Percentiles rank a stretch among this genome's conserved stretches.
These are phyloP conservation scores for Nepenthes mirabilis DNA, from an alignment of 148 eudicot species.

Conservation along the genomic window DNA sequence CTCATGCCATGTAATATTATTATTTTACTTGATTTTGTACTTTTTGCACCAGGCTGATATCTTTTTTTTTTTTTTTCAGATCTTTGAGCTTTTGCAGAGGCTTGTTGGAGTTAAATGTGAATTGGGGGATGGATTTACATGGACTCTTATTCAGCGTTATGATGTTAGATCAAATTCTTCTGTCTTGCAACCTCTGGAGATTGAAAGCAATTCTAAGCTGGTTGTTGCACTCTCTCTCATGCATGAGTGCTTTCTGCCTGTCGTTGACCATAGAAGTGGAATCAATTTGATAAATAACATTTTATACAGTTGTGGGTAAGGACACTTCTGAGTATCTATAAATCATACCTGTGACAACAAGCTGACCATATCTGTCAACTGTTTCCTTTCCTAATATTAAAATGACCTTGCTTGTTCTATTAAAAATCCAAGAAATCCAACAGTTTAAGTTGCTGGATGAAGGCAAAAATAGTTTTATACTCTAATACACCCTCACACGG, in stretches of 20 bases:
- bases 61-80: conserved; percentile 17
- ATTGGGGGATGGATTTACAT: conserved; percentile 70
- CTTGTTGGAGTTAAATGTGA: conserved; percentile 54
- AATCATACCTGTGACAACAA: neutral
- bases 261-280: conserved; percentile 72
- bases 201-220: conserved; percentile 75
- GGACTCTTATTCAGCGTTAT: conserved; percentile 52
- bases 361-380: neutral
- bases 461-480: too few species aligned
- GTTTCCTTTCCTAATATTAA: neutral
- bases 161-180: conserved; percentile 30
- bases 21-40: neutral
- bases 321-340: neutral
- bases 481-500: too few species aligned
- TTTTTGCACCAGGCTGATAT: neutral
- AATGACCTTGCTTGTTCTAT: neutral
- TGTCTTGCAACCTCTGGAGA: conserved; percentile 15
- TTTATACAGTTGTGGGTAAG: conserved; percentile 87
- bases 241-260: conserved; percentile 95
- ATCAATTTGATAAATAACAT: conserved; percentile 60
- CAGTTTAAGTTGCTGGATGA: too few species aligned
- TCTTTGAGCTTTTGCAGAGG: conserved; percentile 39
- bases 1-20: too few species aligned
- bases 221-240: conserved; percentile 71
- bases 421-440: too few species aligned